A percentile compares a stretch with the other conserved stretches of the same genome.
phyloP scores from a whole-genome alignment of 2,329 filamentous ascomycete genomes.

The Verticillium isaacii region DNA sequence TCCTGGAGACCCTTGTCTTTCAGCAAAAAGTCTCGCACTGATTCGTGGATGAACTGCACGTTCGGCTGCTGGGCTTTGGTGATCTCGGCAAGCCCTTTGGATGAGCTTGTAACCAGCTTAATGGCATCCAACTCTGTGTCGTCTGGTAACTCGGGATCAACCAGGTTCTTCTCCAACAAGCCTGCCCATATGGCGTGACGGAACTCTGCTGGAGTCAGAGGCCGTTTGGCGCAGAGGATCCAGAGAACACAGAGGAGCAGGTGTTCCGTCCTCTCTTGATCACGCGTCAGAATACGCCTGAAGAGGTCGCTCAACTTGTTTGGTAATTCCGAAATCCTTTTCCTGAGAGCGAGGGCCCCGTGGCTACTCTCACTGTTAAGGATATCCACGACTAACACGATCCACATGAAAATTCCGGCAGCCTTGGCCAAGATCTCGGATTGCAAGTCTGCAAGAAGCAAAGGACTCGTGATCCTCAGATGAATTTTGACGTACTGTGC shows the following conservation, averaged over 20 bases:
- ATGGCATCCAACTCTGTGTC: slow-evolving; percentile 14
- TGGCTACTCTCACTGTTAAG: slow-evolving; percentile 28
- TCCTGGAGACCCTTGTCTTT: slow-evolving; percentile 22
- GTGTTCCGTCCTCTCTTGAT: slow-evolving; percentile 32
- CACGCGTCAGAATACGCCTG: slow-evolving; percentile 41
- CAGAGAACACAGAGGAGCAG: slow-evolving; percentile 45
- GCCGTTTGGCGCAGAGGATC: slow-evolving; percentile 43
- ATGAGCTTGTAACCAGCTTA: slow-evolving; percentile 32
- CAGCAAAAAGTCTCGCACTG: slow-evolving; percentile 42
- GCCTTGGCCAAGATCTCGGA: slow-evolving; percentile 27
- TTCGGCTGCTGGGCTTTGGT: slow-evolving; percentile 21
- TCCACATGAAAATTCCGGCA: slow-evolving; percentile 38
- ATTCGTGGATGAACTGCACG: slow-evolving; percentile 51
- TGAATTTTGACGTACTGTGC: slow-evolving; percentile 21
- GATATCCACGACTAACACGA: slow-evolving; percentile 32
- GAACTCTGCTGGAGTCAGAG: slow-evolving; percentile 37
- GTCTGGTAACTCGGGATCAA: slow-evolving; percentile 6
- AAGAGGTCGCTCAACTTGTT: slow-evolving; percentile 42
- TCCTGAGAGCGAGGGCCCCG: slow-evolving; percentile 19
- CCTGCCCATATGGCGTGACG: slow-evolving; percentile 34
- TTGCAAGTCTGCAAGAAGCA: neutral
- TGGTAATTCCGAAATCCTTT: slow-evolving; percentile 28
- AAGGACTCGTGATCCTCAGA: slow-evolving; percentile 16
- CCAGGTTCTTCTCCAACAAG: slow-evolving; percentile 2
- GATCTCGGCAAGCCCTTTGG: slow-evolving; percentile 45